Base-by-base conservation (phyloP, 2,329 filamentous ascomycete species). In the Fusarium transvaalense region DNA sequence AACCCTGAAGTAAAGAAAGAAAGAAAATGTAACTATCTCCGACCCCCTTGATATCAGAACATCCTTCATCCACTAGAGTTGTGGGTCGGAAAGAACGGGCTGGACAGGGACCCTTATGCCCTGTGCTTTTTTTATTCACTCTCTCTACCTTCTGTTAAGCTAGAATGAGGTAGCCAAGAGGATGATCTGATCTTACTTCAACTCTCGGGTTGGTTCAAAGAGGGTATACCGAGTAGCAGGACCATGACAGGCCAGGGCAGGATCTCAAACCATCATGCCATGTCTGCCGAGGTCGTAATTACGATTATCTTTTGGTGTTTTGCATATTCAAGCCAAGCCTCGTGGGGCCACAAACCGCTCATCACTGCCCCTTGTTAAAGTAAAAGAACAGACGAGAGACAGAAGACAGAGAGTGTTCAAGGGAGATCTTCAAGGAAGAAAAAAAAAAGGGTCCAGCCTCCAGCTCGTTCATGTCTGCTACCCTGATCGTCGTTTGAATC, bases 151-250 rank as follows among this genome's bases (percentile, higher is more conserved):
- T 12, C 41, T 43, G 12, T 34, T 48, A 15, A 35, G 17, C 32
- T 35, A 29, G 13, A n/a, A 42, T 10, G 4, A 5, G 23, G 21
- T 21, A 47, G 55, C 34, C 48, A 42, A 42, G 47, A 31, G 27
- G 31, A 69, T 69, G 66, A 70, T 69, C 66, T 69, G 66, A 69
- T 66, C 23, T 27, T 27, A 29, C 35, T 23, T 17, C 4, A 17
- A 27, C 10, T 46, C 50, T 29, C 47, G 34, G 37, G 34, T 42
- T 56, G 21, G 43, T 12, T 21, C 19, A 21, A 13, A 48, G 53
- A 64, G 47, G 47, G 38, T 54, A 67, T 68, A 52, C 50, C 48
- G 37, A 61, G 65, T 52, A 59, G 43, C 47, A 29, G 29, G 29
- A 10, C 27, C 27, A 29, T 6, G 27, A 5, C 29, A 29, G 29